phyloP scores from a whole-genome alignment of 148 eudicot genomes.

The Fagopyrum tataricum region DNA sequence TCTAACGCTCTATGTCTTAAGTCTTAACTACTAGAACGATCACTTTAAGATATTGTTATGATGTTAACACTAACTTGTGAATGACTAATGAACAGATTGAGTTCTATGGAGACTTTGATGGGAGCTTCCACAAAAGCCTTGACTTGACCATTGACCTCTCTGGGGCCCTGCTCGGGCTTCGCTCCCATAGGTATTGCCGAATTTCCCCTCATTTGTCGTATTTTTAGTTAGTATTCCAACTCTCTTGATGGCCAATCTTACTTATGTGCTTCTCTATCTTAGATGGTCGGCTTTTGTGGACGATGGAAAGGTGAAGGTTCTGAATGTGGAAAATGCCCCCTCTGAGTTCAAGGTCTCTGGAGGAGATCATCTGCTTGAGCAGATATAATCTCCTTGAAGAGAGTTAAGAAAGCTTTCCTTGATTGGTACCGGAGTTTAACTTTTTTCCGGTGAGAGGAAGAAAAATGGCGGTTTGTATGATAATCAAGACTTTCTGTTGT shows the following conservation, averaged over 20 bases:
- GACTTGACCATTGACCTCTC: slow-evolving; percentile 68
- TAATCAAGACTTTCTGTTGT: background rate
- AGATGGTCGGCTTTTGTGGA: slow-evolving; percentile 97
- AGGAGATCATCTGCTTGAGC: slow-evolving; percentile 64
- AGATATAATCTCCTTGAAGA: slow-evolving; percentile 29
- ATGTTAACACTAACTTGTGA: background rate
- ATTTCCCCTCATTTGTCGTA: background rate
- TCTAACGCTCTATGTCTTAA: no score
- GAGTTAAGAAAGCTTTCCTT: background rate
- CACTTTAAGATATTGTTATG: background rate
- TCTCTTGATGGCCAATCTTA: background rate
- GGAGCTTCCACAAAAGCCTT: slow-evolving; percentile 86
- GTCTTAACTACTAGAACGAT: no score
- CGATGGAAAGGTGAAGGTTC: slow-evolving; percentile 73
- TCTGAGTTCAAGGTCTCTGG: slow-evolving; percentile 74
- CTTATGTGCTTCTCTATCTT: background rate
- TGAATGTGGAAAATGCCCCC: slow-evolving; percentile 56
- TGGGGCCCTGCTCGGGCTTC: slow-evolving; percentile 73
- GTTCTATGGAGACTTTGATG: slow-evolving; percentile 84
- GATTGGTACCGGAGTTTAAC: background rate
- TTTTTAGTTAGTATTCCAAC: background rate
- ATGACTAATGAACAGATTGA: slow-evolving; percentile 41
- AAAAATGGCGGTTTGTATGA: slow-evolving; percentile 4
- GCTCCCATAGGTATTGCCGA: slow-evolving; percentile 62
- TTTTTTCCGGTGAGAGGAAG: slow-evolving; percentile 1